A percentile compares a stretch with the other conserved stretches of the same genome.
Evolutionary conservation across 208 protist genomes (phyloP).

Genomic region (Wallacemonas sp.): DNA sequence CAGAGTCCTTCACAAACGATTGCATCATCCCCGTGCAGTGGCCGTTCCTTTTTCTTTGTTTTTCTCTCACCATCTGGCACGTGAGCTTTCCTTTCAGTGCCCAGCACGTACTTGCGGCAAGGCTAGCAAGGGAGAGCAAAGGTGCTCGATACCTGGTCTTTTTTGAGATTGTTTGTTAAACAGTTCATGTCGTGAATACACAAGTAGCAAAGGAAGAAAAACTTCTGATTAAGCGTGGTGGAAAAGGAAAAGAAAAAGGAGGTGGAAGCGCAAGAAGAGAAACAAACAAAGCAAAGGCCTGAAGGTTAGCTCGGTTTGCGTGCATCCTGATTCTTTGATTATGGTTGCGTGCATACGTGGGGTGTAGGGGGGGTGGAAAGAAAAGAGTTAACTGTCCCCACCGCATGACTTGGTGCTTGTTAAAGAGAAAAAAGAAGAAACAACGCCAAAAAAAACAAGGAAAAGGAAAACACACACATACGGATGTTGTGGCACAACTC

Average conservation of each 20-base stretch:
- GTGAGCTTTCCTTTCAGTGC: not conserved
- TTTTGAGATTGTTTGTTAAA: not conserved
- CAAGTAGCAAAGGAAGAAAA: not conserved
- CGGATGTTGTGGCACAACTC: too few relatives aligned
- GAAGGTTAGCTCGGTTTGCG: too few relatives aligned
- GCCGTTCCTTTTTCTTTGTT: not conserved
- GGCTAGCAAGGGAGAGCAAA: not conserved
- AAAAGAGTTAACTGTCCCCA: too few relatives aligned
- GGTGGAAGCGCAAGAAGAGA: conserved; percentile 13
- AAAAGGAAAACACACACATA: conserved; percentile 3
- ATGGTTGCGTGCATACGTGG: too few relatives aligned
- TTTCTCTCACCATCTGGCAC: not conserved
- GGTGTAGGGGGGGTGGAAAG: too few relatives aligned
- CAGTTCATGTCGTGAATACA: not conserved
- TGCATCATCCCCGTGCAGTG: not conserved
- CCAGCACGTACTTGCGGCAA: too few relatives aligned
- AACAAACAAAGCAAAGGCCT: too few relatives aligned
- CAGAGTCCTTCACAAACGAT: not conserved
- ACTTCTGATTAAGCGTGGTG: not conserved
- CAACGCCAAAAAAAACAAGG: not conserved
- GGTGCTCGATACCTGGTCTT: too few relatives aligned
- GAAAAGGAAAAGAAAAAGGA: not conserved
- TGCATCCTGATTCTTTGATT: too few relatives aligned
- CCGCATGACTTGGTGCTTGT: too few relatives aligned
- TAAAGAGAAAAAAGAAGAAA: not conserved